Conservation (phyloP, 176 grass and related monocot species). For the Lolium multiflorum region DNA sequence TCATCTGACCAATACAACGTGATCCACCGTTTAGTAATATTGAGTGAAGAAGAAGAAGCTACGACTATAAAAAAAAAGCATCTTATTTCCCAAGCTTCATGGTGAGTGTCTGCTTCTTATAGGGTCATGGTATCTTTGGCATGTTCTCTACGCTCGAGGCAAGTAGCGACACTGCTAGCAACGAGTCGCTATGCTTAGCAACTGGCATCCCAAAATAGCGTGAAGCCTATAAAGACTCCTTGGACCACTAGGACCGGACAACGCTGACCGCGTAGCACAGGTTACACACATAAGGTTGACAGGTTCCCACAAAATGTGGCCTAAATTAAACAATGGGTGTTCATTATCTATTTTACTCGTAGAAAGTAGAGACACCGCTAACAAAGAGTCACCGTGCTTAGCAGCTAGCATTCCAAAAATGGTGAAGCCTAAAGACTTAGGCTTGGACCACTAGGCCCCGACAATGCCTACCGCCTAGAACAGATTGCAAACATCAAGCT, state of each 20-base stretch:
- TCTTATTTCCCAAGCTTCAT: neutral
- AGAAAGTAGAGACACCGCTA: neutral
- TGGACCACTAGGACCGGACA: neutral
- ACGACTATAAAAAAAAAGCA: neutral
- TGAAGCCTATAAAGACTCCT: neutral
- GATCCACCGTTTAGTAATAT: neutral
- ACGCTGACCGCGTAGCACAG: neutral
- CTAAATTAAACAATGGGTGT: neutral
- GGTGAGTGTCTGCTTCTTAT: neutral
- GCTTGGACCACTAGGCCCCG: neutral
- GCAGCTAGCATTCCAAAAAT: neutral
- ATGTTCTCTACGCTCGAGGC: neutral
- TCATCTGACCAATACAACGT: neutral
- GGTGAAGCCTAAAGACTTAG: neutral
- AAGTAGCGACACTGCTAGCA: neutral
- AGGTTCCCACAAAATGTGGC: neutral
- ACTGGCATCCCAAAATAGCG: neutral
- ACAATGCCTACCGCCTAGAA: neutral
- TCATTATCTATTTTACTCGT: neutral
- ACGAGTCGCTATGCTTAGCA: neutral
- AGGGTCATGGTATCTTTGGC: neutral
- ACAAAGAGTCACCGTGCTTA: neutral
- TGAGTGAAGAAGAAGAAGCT: neutral
- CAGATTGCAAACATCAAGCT: neutral
- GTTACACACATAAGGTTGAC: neutral